Evolutionary conservation across 495 filamentous ascomycete genomes (phyloP), one percentile per base, ranked within the genome.

Genomic region (Jackrogersella minutella): DNA sequence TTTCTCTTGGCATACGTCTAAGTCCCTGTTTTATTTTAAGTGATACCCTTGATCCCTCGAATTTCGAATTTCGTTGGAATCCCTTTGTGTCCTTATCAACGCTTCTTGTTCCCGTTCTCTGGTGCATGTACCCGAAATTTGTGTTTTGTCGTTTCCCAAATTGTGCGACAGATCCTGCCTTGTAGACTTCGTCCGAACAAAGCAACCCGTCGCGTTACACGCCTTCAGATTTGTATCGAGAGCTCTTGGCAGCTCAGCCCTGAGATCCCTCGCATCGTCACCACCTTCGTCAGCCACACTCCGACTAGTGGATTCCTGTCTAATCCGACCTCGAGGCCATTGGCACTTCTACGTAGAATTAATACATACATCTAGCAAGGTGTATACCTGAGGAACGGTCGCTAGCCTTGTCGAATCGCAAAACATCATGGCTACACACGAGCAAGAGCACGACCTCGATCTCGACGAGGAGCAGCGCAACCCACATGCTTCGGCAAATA

Each of bases 401-500:
- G 8, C 13, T n/a, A 19, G 11, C 28, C n/a, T 31, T 6, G 2
- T 14, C 22, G 16, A 59, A 37, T 26, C 50, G 50, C 19, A 47
- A 59, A 46, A 30, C 56, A 57, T 10, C 21, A 75, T 75, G 75
- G 65, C 73, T 40, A 61, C 69, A 22, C 58, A 64, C 51, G 66
- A 74, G 26, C 49, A 71, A 62, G 74, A 78, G 62, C 52, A 68
- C 47, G 53, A 66, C 53, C 65, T 72, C 19, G 53, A 68, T n/a
- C n/a, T n/a, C 26, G 66, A 75, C 0, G 65, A 68, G 36, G 74
- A 77, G 13, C 36, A 58, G 39, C 76, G 61, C 22, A 84, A 84
- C 61, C 80, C 79, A 8, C 76, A 86, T 44, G 78, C 81, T n/a
- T 84, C 81, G 1, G 43, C 72, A 14, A 79, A 63, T 51, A 73